These are phyloP conservation scores for Paspalum vaginatum DNA, from an alignment of 176 grass and related monocot species.

Conservation along the genomic window DNA sequence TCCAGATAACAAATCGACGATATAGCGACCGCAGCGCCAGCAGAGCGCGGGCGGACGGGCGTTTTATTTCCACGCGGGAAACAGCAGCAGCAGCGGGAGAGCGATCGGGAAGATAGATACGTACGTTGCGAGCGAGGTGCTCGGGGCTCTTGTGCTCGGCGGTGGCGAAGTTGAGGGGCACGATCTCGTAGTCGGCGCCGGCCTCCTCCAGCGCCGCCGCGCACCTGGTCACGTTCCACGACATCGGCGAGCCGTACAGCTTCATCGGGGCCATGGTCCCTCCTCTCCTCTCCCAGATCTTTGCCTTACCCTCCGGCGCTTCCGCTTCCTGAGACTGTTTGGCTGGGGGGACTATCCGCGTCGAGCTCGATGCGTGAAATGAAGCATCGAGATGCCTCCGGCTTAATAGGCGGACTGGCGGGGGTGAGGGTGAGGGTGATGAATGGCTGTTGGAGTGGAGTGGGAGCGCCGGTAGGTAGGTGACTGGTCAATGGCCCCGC, in stretches of 20 bases:
- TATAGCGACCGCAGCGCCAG: not conserved
- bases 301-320: too few relatives aligned
- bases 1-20: not conserved
- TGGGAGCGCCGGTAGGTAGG: not conserved
- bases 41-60: not conserved
- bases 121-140: conserved; percentile 66
- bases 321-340: not conserved
- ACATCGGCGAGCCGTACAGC: conserved; percentile 60
- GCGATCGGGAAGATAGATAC: not conserved
- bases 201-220: conserved; percentile 54
- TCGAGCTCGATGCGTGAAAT: not conserved
- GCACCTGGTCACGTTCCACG: conserved; percentile 62
- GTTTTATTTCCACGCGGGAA: not conserved
- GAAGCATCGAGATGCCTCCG: not conserved
- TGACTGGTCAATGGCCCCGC: not conserved
- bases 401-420: conserved; percentile 41
- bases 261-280: conserved; percentile 56
- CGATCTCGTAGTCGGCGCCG: conserved; percentile 65
- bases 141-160: conserved; percentile 69
- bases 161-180: conserved; percentile 60
- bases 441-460: too few relatives aligned
- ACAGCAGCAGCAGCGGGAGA: too few relatives aligned
- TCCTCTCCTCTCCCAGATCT: not conserved
- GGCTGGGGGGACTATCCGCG: not conserved
- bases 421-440: too few relatives aligned